A percentile compares a stretch with the other conserved stretches of the same genome.
Evolutionary conservation across 345 rosid genomes (phyloP).

Genomic region (Eucalyptus pauciflora): DNA sequence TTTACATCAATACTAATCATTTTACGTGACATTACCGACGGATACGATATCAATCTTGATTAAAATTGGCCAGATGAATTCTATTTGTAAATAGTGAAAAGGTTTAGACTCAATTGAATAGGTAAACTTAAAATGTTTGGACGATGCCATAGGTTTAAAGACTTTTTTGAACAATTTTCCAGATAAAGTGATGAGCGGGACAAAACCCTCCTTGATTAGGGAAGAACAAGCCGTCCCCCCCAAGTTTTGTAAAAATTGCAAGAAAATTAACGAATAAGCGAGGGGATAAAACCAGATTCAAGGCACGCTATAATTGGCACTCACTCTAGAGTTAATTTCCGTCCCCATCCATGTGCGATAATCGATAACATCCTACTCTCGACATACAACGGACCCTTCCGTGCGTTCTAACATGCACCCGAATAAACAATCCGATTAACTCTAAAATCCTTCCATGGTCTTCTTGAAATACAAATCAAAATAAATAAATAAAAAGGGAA

Average conservation of each 20-base stretch:
- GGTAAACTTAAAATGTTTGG: too few relatives aligned
- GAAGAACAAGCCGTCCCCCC: background rate
- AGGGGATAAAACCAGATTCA: background rate
- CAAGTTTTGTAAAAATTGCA: background rate
- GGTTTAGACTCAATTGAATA: too few relatives aligned
- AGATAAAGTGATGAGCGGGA: background rate
- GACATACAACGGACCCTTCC: background rate
- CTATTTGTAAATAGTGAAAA: too few relatives aligned
- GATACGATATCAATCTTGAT: too few relatives aligned
- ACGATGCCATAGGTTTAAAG: background rate
- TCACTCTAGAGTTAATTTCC: background rate
- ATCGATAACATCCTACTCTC: background rate
- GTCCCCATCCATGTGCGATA: background rate
- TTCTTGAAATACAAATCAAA: background rate
- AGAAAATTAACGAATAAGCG: background rate
- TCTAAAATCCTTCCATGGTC: background rate
- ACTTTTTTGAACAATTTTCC: too few relatives aligned
- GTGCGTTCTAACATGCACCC: background rate
- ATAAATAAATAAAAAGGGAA: background rate
- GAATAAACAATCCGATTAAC: background rate
- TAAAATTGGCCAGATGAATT: background rate
- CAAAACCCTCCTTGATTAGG: background rate
- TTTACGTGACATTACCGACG: accelerated
- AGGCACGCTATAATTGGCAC: background rate
- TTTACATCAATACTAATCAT: accelerated